Conservation (phyloP, 2,329 filamentous ascomycete species). For the Escovopsis weberi region DNA sequence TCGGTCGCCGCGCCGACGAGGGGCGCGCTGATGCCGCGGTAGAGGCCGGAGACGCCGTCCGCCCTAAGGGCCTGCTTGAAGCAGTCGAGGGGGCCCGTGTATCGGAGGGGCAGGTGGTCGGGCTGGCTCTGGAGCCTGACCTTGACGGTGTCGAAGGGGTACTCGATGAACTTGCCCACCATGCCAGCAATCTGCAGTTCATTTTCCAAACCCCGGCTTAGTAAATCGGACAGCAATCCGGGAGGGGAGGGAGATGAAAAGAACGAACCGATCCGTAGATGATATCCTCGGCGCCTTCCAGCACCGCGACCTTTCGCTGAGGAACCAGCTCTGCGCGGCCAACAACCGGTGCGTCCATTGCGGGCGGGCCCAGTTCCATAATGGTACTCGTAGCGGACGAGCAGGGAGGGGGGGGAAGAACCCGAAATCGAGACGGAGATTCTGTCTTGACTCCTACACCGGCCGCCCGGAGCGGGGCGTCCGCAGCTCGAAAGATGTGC, state of each 20-base stretch:
- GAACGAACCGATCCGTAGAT: constrained; percentile 66
- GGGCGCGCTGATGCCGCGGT: constrained; percentile 85
- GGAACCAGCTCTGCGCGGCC: constrained; percentile 14
- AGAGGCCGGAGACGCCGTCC: constrained; percentile 71
- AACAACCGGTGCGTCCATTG: constrained; percentile 5
- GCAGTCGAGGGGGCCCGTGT: constrained; percentile 81
- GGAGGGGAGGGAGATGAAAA: too few relatives aligned
- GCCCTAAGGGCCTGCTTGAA: constrained; percentile 71
- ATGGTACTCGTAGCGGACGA: neutral
- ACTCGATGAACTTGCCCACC: constrained; percentile 91
- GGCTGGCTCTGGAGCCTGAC: constrained; percentile 95
- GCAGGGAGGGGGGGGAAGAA: neutral
- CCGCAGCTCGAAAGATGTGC: too few relatives aligned
- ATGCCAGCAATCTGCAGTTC: constrained; percentile 56
- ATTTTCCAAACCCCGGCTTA: neutral
- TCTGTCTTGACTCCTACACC: constrained; percentile 1
- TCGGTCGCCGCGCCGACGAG: constrained; percentile 83
- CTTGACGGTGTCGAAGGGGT: constrained; percentile 97
- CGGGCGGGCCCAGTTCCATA: constrained; percentile 8
- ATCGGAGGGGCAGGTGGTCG: constrained; percentile 64
- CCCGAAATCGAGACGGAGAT: too few relatives aligned
- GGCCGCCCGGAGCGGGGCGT: too few relatives aligned
- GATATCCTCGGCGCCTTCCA: constrained; percentile 73
- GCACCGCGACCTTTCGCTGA: constrained; percentile 26
- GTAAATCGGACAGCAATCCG: too few relatives aligned